phyloP scores from a whole-genome alignment of 805 yeast species.

The Sungouiella thailandica region DNA sequence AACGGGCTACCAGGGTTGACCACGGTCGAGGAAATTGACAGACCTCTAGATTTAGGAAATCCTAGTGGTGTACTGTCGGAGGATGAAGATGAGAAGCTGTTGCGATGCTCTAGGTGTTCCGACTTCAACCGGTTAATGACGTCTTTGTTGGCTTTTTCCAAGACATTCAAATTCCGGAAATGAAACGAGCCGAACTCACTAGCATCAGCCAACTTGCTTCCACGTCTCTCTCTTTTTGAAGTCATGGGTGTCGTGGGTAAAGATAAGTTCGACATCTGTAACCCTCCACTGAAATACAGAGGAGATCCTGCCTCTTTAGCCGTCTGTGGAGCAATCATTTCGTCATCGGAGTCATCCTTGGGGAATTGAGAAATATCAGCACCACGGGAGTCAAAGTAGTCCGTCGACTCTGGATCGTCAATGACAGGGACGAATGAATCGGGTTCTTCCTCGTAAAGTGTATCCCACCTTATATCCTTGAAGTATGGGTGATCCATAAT shows the following conservation, averaged over 20 bases:
- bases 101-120: slow-evolving; percentile 67
- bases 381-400: slow-evolving; percentile 88
- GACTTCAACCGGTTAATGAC: slow-evolving; percentile 80
- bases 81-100: slow-evolving; percentile 45
- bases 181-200: slow-evolving; percentile 89
- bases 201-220: slow-evolving; percentile 67
- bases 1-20: slow-evolving; percentile 31
- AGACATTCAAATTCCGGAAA: slow-evolving; percentile 80
- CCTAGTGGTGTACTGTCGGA: slow-evolving; percentile 37
- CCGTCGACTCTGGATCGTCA: slow-evolving; percentile 81
- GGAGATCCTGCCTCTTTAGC: slow-evolving; percentile 13
- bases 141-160: slow-evolving; percentile 92
- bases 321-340: slow-evolving; percentile 11
- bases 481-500: slow-evolving; percentile 79
- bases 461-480: slow-evolving; percentile 66
- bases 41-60: slow-evolving; percentile 29
- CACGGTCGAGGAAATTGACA: slow-evolving; percentile 22
- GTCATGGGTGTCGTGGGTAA: slow-evolving; percentile 17
- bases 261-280: slow-evolving; percentile 11
- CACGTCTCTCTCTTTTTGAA: slow-evolving; percentile 58
- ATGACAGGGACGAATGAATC: slow-evolving; percentile 72
- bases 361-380: slow-evolving; percentile 69
- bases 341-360: slow-evolving; percentile 37
- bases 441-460: slow-evolving; percentile 63
- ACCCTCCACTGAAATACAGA: not conserved